Base-by-base conservation (phyloP, 306 rosid species). In the Hippophae tibetana region DNA sequence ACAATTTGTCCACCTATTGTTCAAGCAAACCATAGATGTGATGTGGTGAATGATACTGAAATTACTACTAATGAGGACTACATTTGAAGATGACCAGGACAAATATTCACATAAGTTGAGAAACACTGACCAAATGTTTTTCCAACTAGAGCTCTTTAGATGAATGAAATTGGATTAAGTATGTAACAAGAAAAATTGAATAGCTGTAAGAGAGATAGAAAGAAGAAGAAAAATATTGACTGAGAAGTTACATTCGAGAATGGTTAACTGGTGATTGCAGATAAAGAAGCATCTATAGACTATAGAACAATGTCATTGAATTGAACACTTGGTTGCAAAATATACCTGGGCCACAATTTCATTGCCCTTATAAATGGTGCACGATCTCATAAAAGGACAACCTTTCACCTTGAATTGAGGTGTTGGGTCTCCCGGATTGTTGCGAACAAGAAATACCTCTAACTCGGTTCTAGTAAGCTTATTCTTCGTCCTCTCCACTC, bases 261-360 rank as follows among this genome's bases (percentile, higher is more conserved):
- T 13, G 14, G 3, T 31, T 31, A 23, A 13, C 1, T 49, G 23
- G 8, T 49, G 7, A 49, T 49, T 1, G 12, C 26, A 12, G 8
- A 5, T n/a, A 57, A 41, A 57, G 47, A 57, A 42, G 48, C 61
- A 57, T 57, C 45, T 5, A 31, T 31, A 31, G 38, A 31, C 38
- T 31, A 31, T 31, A 31, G 38, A 1, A 31, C 5, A 31, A 31
- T 31, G 3, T 31, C 38, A 31, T 31, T 31, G 4, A 2, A 26
- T 11, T 8, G 40, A 47, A 26, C 23, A n/a, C 43, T 10, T 43
- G 42, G 50, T 51, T 51, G 47, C 38, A 31, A 10, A 14, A 25
- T 12, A 54, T 74, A 90, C 98, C 98, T 92, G 96, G 52, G 95
- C 98, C 11, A 92, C 82, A 62, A 83, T 71, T 48, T 63, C 72